phyloP scores from a whole-genome alignment of 805 yeast species.

The Metschnikowia matae region DNA sequence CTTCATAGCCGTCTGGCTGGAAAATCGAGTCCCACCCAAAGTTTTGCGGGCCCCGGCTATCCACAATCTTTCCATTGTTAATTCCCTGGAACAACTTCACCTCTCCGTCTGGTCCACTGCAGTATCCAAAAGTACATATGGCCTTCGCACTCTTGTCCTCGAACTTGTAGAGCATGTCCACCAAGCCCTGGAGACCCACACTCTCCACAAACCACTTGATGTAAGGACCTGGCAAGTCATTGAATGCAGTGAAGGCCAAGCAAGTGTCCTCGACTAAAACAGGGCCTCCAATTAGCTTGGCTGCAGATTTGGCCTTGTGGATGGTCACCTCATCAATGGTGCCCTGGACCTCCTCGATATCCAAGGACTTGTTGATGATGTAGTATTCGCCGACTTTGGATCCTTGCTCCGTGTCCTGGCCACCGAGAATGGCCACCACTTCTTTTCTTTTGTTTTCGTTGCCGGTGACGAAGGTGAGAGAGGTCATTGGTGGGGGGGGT shows the following conservation, averaged over 20 bases:
- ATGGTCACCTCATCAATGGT: constrained; percentile 74
- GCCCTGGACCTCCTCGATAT: constrained; percentile 90
- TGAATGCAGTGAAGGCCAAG: constrained; percentile 73
- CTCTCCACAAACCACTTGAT: constrained; percentile 84
- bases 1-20: constrained; percentile 68
- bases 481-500: constrained; percentile 9
- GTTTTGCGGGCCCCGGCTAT: constrained; percentile 64
- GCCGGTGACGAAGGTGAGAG: constrained; percentile 75
- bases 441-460: constrained; percentile 84
- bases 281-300: constrained; percentile 61
- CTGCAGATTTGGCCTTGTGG: constrained; percentile 76
- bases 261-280: constrained; percentile 96
- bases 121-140: constrained; percentile 87
- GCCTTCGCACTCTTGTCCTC: constrained; percentile 85
- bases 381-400: constrained; percentile 44
- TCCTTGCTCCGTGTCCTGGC: constrained; percentile 25
- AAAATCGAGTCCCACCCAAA: constrained; percentile 97
- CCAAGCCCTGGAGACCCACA: constrained; percentile 73
- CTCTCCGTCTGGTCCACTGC: constrained; percentile 72
- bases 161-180: constrained; percentile 72
- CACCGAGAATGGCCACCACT: constrained; percentile 68
- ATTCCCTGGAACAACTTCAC: constrained; percentile 82
- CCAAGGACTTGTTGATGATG: constrained; percentile 64
- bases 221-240: constrained; percentile 89
- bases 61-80: constrained; percentile 76